Percentiles rank a stretch among this genome's conserved stretches.
Evolutionary conservation across 2,329 filamentous ascomycete species (phyloP).

Genomic region (Chalara sp.): DNA sequence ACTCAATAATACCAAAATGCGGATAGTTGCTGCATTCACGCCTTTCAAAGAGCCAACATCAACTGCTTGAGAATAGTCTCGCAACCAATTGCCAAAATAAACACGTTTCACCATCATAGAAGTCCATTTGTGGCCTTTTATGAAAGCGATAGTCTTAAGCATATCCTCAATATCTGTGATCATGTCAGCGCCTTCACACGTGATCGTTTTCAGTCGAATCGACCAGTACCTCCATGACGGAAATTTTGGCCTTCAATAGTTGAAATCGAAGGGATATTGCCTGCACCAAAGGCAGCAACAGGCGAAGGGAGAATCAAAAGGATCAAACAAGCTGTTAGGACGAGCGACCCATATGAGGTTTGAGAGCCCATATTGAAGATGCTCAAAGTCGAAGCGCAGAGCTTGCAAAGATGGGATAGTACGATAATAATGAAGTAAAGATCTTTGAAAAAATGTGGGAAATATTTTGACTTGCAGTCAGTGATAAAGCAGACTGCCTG

Average conservation of each 20-base stretch:
- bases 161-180: constrained; percentile 68
- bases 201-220: too few species aligned
- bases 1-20: constrained; percentile 51
- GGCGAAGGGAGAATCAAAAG: constrained; percentile 50
- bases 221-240: constrained; percentile 53
- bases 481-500: too few species aligned
- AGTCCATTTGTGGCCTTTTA: constrained; percentile 80
- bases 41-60: constrained; percentile 76
- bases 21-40: constrained; percentile 70
- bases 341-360: constrained; percentile 15
- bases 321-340: constrained; percentile 46
- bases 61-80: constrained; percentile 79
- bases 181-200: not conserved
- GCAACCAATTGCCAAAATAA: constrained; percentile 81
- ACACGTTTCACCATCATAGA: constrained; percentile 69
- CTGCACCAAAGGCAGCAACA: constrained; percentile 59
- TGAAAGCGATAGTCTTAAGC: constrained; percentile 68
- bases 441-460: too few species aligned
- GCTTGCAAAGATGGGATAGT: too few species aligned
- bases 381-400: too few species aligned
- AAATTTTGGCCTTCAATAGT: constrained; percentile 57
- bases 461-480: too few species aligned
- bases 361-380: not conserved
- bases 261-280: constrained; percentile 62
- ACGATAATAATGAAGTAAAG: too few species aligned